Conservation (phyloP, 805 yeast species). For the Schizosaccharomyces osmophilus region DNA sequence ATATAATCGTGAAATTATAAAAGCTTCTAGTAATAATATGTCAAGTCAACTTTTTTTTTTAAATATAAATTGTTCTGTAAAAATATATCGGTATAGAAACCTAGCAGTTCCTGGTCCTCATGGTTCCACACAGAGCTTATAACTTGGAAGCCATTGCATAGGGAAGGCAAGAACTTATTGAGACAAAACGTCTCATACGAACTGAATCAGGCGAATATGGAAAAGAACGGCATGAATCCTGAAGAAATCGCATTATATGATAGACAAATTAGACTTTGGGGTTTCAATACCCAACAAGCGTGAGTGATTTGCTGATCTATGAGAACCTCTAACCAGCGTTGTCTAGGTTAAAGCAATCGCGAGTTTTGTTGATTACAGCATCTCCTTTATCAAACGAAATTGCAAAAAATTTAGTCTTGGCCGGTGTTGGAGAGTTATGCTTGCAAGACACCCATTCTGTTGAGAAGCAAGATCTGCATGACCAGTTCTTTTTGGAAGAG, state of each 20-base stretch:
- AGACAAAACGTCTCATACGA: no score
- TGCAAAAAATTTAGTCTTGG: slow-evolving; percentile 60
- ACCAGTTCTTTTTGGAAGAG: slow-evolving; percentile 47
- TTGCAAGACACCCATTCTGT: slow-evolving; percentile 35
- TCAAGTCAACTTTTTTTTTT: no score
- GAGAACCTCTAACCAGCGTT: slow-evolving; percentile 1
- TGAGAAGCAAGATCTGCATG: slow-evolving; percentile 36
- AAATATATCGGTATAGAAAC: no score
- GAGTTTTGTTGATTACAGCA: slow-evolving; percentile 41
- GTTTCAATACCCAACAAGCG: slow-evolving; percentile 61
- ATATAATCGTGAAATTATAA: no score
- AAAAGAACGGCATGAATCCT: slow-evolving; percentile 3
- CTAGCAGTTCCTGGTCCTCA: no score
- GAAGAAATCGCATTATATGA: slow-evolving; percentile 86
- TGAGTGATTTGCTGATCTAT: slow-evolving; percentile 9
- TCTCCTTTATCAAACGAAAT: slow-evolving; percentile 65
- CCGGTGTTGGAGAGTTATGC: slow-evolving; percentile 66
- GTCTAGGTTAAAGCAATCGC: slow-evolving; percentile 38
- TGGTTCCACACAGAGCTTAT: no score
- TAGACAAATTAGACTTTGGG: slow-evolving; percentile 89
- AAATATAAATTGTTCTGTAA: no score
- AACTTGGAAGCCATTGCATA: no score
- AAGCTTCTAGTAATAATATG: no score
- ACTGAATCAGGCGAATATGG: not conserved
- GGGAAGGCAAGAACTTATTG: no score